Evolutionary conservation across 192 early-diverging fungal species (phyloP).

Genomic region (Podila epigama): DNA sequence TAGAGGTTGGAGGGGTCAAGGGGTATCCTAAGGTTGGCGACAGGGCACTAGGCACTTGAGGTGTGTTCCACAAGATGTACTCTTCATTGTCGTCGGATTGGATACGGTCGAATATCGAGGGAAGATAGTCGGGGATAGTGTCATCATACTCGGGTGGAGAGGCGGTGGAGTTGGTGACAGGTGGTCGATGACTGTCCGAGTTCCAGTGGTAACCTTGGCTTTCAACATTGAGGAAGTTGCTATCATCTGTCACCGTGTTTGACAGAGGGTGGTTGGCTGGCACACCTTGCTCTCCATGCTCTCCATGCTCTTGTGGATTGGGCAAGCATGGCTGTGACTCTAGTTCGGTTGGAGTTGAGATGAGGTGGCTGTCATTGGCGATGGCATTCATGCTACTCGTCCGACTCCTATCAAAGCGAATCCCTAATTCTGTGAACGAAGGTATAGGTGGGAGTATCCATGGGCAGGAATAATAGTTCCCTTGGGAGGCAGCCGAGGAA

Average conservation of each 20-base stretch:
- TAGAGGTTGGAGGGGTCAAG: background rate
- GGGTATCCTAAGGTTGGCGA: background rate
- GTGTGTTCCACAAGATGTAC: slow-evolving; percentile 37
- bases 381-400: background rate
- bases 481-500: background rate
- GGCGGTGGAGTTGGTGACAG: background rate
- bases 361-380: background rate
- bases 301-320: background rate
- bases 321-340: no score
- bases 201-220: background rate
- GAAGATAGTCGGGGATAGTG: slow-evolving; percentile 16
- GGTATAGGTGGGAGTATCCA: slow-evolving; percentile 39
- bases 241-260: background rate
- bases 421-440: slow-evolving; percentile 34
- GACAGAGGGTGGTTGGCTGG: no score
- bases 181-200: background rate
- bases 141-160: no score
- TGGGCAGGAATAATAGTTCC: slow-evolving; percentile 9
- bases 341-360: background rate
- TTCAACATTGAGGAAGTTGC: background rate
- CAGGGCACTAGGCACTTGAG: background rate
- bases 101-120: slow-evolving; percentile 33
- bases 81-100: slow-evolving; percentile 34
- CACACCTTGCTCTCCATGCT: no score
- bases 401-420: slow-evolving; percentile 27